These are phyloP conservation scores for Iberis pinnata DNA, from an alignment of 345 rosid species.

Conservation along the genomic window DNA sequence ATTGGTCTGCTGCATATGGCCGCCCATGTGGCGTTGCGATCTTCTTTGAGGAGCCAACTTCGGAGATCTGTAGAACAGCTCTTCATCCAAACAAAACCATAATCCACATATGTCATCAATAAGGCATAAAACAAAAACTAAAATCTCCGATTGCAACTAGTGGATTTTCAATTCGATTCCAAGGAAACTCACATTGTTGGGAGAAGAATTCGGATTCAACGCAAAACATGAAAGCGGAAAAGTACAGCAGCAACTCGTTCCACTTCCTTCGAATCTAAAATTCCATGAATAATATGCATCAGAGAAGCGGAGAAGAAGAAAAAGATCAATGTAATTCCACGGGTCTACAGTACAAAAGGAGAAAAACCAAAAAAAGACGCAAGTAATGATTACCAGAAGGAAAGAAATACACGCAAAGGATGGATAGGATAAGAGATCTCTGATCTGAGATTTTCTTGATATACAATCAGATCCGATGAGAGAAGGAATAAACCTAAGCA, in stretches of 20 bases:
- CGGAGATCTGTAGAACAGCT: constrained; percentile 55
- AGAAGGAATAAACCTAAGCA: constrained; percentile 18
- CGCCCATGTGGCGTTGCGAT: constrained; percentile 99
- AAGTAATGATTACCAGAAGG: constrained; percentile 26
- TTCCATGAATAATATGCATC: constrained; percentile 1
- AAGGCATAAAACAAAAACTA: not conserved
- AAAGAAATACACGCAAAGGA: constrained; percentile 21
- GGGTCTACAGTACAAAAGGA: not conserved
- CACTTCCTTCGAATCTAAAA: constrained; percentile 18
- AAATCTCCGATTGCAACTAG: not conserved
- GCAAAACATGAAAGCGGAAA: constrained; percentile 43
- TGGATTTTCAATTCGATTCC: not conserved
- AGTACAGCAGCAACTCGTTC: not conserved
- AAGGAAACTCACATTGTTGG: constrained; percentile 45
- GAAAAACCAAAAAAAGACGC: too few species aligned
- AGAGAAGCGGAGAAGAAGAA: constrained; percentile 8
- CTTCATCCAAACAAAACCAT: constrained; percentile 34
- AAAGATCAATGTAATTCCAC: constrained; percentile 1
- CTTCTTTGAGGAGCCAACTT: constrained; percentile 99
- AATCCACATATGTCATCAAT: not conserved
- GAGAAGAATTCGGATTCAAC: constrained; percentile 49
- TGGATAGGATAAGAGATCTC: constrained; percentile 30
- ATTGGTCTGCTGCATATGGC: constrained; percentile 98
- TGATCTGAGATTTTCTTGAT: not conserved
- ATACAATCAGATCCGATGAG: constrained; percentile 30